Conservation (phyloP, 495 filamentous ascomycete species). For the Xylaria grammica region DNA sequence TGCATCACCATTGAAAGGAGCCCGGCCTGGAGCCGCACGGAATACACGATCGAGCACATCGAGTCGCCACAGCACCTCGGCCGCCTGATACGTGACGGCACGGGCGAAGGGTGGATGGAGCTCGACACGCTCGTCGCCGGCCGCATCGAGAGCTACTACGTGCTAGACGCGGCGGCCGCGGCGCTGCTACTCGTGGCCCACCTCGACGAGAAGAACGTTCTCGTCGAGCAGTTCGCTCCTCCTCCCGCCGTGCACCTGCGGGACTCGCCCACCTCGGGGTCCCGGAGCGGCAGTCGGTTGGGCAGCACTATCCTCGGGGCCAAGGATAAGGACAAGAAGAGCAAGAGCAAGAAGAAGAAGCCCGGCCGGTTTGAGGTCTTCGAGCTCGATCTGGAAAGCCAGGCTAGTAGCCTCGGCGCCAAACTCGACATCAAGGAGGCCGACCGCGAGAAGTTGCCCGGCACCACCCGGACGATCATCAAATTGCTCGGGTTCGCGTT, state of each 20-base stretch:
- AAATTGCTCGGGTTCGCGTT: constrained; percentile 47
- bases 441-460: constrained; percentile 48
- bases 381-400: constrained; percentile 62
- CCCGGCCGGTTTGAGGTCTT: constrained; percentile 54
- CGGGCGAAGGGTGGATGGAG: constrained; percentile 57
- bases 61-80: constrained; percentile 58
- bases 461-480: constrained; percentile 42
- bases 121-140: constrained; percentile 57
- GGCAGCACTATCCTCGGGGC: constrained; percentile 28
- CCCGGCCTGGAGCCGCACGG: constrained; percentile 60
- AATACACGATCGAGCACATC: constrained; percentile 67
- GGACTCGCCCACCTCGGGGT: constrained; percentile 10
- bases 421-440: constrained; percentile 40
- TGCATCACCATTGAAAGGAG: constrained; percentile 55
- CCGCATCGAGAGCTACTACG: constrained; percentile 65
- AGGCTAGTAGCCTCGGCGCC: constrained; percentile 48
- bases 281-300: constrained; percentile 36
- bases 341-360: constrained; percentile 39
- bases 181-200: constrained; percentile 73
- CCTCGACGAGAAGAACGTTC: constrained; percentile 57
- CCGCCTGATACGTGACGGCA: constrained; percentile 56
- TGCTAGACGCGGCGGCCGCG: constrained; percentile 74
- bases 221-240: constrained; percentile 58
- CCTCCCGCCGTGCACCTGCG: constrained; percentile 45
- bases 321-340: constrained; percentile 21